These are phyloP conservation scores for Diaporthe citriasiana DNA, from an alignment of 2,329 filamentous ascomycete genomes.

Conservation along the genomic window DNA sequence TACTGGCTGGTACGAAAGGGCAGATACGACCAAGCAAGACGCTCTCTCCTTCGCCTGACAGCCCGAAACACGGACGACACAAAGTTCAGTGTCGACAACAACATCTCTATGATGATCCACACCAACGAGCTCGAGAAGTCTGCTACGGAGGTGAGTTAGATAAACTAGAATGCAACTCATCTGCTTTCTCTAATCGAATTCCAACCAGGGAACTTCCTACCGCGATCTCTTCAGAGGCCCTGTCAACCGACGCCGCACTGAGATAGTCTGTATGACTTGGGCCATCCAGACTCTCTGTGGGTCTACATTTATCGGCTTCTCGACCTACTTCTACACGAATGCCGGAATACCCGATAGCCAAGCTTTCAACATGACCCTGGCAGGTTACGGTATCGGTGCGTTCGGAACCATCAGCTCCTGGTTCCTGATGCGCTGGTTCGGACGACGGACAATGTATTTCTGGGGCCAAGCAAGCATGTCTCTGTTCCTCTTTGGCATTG, in stretches of 20 bases:
- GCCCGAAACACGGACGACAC: constrained; percentile 41
- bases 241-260: constrained; percentile 64
- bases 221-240: constrained; percentile 66
- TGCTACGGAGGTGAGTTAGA: constrained; percentile 54
- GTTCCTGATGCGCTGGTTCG: constrained; percentile 63
- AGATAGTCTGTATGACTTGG: constrained; percentile 65
- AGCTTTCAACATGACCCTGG: constrained; percentile 62
- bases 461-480: constrained; percentile 57
- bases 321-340: constrained; percentile 61
- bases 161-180: too few relatives aligned
- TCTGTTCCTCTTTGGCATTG: constrained; percentile 51
- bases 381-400: constrained; percentile 64
- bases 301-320: constrained; percentile 64
- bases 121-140: constrained; percentile 65
- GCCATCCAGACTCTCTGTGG: constrained; percentile 64
- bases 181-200: too few relatives aligned
- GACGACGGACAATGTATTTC: constrained; percentile 65
- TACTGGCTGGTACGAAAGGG: constrained; percentile 62
- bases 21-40: constrained; percentile 51
- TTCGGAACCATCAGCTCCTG: constrained; percentile 66
- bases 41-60: constrained; percentile 52
- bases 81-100: constrained; percentile 60
- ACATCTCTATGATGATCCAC: constrained; percentile 67
- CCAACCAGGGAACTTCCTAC: constrained; percentile 63
- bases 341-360: constrained; percentile 60